A percentile compares a stretch with the other conserved stretches of the same genome.
Evolutionary conservation across 2,329 filamentous ascomycete species (phyloP).

Genomic region (Diplodia mutila): DNA sequence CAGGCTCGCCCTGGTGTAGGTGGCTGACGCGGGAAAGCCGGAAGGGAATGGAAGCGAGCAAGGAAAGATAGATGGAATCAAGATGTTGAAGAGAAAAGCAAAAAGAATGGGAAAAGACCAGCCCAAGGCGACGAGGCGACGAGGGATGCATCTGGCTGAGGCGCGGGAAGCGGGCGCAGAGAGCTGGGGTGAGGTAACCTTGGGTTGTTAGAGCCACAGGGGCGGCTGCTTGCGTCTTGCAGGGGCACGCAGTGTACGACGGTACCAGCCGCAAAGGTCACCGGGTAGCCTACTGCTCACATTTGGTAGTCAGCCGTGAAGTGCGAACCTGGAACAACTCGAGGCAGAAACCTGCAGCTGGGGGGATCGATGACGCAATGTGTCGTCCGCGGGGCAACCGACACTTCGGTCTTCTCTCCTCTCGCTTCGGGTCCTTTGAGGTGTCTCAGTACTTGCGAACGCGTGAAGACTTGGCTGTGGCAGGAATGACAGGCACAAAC

Average conservation of each 20-base stretch:
- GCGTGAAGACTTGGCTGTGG: too few relatives aligned
- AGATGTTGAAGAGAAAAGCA: background rate
- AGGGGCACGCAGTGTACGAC: background rate
- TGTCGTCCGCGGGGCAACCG: background rate
- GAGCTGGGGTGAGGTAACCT: constrained; percentile 1
- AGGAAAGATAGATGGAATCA: background rate
- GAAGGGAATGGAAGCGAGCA: background rate
- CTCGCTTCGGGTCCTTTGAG: background rate
- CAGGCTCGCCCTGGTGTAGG: background rate
- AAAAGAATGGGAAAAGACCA: background rate
- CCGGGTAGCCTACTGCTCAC: background rate
- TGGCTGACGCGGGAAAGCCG: constrained; percentile 13
- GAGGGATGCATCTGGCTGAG: background rate
- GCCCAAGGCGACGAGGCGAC: background rate
- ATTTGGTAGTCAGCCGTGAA: constrained; percentile 5
- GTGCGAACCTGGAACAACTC: background rate
- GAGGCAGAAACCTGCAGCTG: background rate
- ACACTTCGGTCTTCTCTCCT: background rate
- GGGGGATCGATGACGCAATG: constrained; percentile 13
- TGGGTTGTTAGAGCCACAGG: constrained; percentile 10
- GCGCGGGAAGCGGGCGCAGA: background rate
- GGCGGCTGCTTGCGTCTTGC: constrained; percentile 7
- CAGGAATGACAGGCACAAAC: background rate
- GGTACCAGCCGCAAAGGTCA: background rate
- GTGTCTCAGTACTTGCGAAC: constrained; percentile 11